phyloP scores from a whole-genome alignment of 176 grass and related monocot species.

The Sorghum bicolor region Sorghum_bicolor_NCBIv3 NC_012877.2:52395501-52396000 shows the following conservation, averaged over 20 bases:
- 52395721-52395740: neutral
- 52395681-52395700: neutral
- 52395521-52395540: neutral
- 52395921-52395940: neutral
- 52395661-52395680: neutral
- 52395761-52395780: neutral
- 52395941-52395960: neutral
- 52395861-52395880: neutral
- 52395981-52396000: neutral
- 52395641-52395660: neutral
- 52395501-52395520: neutral
- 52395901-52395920: neutral
- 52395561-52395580: neutral
- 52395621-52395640: neutral
- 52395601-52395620: neutral
- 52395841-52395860: no score
- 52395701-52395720: neutral
- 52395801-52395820: neutral
- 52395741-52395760: neutral
- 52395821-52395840: neutral
- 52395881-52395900: neutral
- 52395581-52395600: neutral
- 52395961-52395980: neutral
- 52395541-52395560: neutral
- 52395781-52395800: neutral